A percentile compares a stretch with the other conserved stretches of the same genome.
Evolutionary conservation across 306 rosid species (phyloP).

Genomic region (Quercus rubra): DNA sequence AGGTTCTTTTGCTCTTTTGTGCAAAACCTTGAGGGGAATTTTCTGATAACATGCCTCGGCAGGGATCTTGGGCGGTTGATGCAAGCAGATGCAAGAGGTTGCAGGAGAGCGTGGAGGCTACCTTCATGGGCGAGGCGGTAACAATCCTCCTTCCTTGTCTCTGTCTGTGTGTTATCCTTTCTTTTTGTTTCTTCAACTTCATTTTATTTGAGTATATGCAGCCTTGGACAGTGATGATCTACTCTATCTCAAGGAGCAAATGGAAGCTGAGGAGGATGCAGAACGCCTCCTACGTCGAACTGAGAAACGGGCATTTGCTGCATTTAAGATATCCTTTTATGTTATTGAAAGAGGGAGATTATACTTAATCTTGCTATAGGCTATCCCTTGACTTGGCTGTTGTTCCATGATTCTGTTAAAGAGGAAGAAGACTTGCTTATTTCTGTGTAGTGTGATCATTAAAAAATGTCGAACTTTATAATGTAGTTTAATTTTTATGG

Average conservation of each 20-base stretch:
- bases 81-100: conserved; percentile 98
- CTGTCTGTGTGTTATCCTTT: conserved; percentile 9
- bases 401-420: background rate
- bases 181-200: conserved; percentile 24
- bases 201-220: conserved; percentile 53
- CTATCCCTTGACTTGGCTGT: background rate
- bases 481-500: background rate
- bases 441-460: too few species aligned
- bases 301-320: conserved; percentile 97
- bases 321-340: conserved; percentile 94
- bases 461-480: background rate
- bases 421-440: too few species aligned
- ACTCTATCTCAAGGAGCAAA: conserved; percentile 97
- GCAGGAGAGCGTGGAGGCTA: conserved; percentile 99
- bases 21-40: conserved; percentile 37
- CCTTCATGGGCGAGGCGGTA: conserved; percentile 99
- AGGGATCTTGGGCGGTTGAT: conserved; percentile 88
- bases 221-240: conserved; percentile 99
- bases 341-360: background rate
- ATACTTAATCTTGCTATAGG: background rate
- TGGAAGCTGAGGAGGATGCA: conserved; percentile 99
- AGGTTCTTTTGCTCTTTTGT: conserved; percentile 4
- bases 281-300: conserved; percentile 97
- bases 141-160: conserved; percentile 12
- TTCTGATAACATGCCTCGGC: conserved; percentile 98